Percentiles rank a stretch among this genome's conserved stretches.
Evolutionary conservation across 768 basidiomycete genomes (phyloP).

Genomic region (Trametes punicea): DNA sequence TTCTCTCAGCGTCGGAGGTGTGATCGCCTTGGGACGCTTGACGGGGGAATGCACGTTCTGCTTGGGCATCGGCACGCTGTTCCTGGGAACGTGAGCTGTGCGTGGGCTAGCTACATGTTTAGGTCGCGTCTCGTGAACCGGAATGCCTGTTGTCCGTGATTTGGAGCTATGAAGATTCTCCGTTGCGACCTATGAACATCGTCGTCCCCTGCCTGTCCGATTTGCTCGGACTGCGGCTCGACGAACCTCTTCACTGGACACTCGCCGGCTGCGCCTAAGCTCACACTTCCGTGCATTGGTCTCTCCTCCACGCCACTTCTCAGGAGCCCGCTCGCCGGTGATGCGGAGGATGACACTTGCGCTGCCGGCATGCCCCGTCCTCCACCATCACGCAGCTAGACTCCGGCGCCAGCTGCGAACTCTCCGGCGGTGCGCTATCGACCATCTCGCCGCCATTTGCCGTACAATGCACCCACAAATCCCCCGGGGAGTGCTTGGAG

Average conservation of each 20-base stretch:
- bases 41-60: background rate
- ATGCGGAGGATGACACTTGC: constrained; percentile 7
- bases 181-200: background rate
- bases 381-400: constrained; percentile 3
- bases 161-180: background rate
- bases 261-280: background rate
- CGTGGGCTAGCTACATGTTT: background rate
- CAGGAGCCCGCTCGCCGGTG: background rate
- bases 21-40: background rate
- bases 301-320: background rate
- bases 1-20: background rate
- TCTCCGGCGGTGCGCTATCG: background rate
- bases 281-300: background rate
- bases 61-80: background rate
- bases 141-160: background rate
- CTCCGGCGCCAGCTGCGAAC: background rate
- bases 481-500: background rate
- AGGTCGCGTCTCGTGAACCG: background rate
- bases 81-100: background rate
- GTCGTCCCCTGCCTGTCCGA: background rate
- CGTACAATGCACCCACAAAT: background rate
- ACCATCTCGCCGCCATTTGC: background rate
- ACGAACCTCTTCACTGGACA: background rate
- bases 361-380: constrained; percentile 5
- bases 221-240: background rate